These are phyloP conservation scores for Backusella tarrabulga DNA, from an alignment of 192 early-diverging fungal genomes.

Conservation along the genomic window DNA sequence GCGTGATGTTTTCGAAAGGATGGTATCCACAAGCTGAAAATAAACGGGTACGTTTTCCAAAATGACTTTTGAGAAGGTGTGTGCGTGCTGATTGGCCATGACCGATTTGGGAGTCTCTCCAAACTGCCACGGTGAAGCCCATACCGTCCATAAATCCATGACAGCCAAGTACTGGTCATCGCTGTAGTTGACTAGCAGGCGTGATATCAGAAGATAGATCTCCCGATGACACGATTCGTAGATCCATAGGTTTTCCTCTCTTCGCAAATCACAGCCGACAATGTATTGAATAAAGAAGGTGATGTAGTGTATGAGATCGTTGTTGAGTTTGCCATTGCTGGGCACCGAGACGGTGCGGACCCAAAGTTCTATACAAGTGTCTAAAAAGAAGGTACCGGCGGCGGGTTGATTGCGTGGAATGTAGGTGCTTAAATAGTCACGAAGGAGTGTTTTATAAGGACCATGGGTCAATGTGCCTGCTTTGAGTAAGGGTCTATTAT, in stretches of 20 bases:
- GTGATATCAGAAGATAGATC: background rate
- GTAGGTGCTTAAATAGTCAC: background rate
- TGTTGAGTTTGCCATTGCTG: background rate
- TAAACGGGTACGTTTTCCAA: background rate
- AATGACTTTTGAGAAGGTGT: background rate
- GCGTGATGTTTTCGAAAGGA: background rate
- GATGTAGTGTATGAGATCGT: background rate
- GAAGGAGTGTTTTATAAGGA: background rate
- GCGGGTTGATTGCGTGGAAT: background rate
- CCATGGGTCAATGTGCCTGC: background rate
- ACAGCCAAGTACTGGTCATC: background rate
- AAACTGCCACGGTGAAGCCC: background rate
- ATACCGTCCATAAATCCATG: background rate
- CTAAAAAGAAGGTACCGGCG: background rate
- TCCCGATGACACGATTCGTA: background rate
- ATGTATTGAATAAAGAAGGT: background rate
- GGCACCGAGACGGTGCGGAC: background rate
- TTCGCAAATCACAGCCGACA: background rate
- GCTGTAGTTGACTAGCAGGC: background rate
- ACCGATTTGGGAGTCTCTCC: background rate
- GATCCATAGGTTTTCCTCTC: background rate
- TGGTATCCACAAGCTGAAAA: background rate
- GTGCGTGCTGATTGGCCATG: background rate
- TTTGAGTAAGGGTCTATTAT: background rate
- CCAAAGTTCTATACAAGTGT: background rate